Evolutionary conservation across 495 filamentous ascomycete species (phyloP), one percentile per base, ranked within the genome.

Genomic region (Coniosporium apollinis): DNA sequence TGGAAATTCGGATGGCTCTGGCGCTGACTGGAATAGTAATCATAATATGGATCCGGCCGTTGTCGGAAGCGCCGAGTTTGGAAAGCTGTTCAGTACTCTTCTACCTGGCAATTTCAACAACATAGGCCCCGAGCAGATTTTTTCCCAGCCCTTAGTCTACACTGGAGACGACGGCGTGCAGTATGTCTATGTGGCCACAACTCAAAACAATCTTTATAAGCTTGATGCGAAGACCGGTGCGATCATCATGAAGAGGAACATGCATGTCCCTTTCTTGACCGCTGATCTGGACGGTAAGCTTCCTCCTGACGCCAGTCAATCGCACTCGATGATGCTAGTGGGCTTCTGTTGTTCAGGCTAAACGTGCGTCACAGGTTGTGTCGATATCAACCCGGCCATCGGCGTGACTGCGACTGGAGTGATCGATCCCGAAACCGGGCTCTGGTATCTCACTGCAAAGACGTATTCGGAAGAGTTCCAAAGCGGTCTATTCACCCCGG

Each of bases 41-140:
- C 61, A 66, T 43, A 65, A 64, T 50, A 59, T 64, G 54, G 60
- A 65, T 37, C 60, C 60, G 11, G 44, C 52, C 6, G 41, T 63
- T 18, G 52, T 66, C 1, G 50, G 37, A 9, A 56, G 54, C 35
- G 34, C 52, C 7, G 43, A 58, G 21, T 65, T 66, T 37, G 58
- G 55, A 10, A 59, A 60, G 26, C 47, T 61, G 19, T 65, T 57
- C 48, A 54, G 49, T 28, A 62, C 55, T 20, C 36, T 33, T 4
- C 45, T 64, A 20, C 52, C 38, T 6, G 60, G 58, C 22, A 52
- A 45, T 10, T 64, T 58, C 38, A 55, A 52, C 14, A 49, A 48
- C 1, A 20, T 45, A 11, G 43, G 34, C 19, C 30, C 47, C 22
- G 60, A 63, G 44, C 55, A 59, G 36, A 54, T 64, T 19, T 63